phyloP scores from a whole-genome alignment of 768 basidiomycete genomes.

The Omphalotus guepiniiformis region DNA sequence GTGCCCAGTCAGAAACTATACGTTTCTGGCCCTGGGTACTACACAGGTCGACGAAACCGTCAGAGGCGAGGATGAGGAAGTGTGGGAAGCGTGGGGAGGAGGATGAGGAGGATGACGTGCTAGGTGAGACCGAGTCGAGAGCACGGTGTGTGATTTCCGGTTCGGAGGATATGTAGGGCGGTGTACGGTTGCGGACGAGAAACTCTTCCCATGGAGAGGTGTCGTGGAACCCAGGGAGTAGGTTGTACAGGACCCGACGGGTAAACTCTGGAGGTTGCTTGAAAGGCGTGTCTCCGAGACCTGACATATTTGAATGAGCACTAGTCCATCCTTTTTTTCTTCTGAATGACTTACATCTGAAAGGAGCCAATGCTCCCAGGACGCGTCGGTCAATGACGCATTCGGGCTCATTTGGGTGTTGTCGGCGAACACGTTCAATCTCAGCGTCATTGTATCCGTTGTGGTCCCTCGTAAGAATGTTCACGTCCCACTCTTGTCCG shows the following conservation, averaged over 20 bases:
- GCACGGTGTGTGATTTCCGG: conserved; percentile 61
- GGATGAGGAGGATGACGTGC: conserved; percentile 13
- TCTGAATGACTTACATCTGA: conserved; percentile 63
- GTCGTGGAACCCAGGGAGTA: conserved; percentile 57
- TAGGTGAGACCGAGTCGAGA: conserved; percentile 25
- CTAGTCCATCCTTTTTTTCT: too few relatives aligned
- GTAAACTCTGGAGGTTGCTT: conserved; percentile 71
- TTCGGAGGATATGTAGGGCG: conserved; percentile 61
- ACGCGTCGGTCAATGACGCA: conserved; percentile 64
- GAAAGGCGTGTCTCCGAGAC: conserved; percentile 68
- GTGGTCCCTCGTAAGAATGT: conserved; percentile 60
- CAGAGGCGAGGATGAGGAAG: conserved; percentile 61
- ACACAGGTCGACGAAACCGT: conserved; percentile 64
- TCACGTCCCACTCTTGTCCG: conserved; percentile 56
- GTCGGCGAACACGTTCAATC: conserved; percentile 54
- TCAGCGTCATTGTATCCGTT: conserved; percentile 68
- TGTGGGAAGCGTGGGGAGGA: conserved; percentile 26
- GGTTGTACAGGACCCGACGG: conserved; percentile 60
- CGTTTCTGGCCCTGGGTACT: conserved; percentile 39
- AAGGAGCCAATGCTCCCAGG: conserved; percentile 74
- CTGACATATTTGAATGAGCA: too few relatives aligned
- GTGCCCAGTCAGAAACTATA: conserved; percentile 52
- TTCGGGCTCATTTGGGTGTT: conserved; percentile 69
- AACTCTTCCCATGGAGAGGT: conserved; percentile 66
- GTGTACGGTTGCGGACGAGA: conserved; percentile 54